Conservation (phyloP, 495 filamentous ascomycete species). For the Penicillium parvum region DNA sequence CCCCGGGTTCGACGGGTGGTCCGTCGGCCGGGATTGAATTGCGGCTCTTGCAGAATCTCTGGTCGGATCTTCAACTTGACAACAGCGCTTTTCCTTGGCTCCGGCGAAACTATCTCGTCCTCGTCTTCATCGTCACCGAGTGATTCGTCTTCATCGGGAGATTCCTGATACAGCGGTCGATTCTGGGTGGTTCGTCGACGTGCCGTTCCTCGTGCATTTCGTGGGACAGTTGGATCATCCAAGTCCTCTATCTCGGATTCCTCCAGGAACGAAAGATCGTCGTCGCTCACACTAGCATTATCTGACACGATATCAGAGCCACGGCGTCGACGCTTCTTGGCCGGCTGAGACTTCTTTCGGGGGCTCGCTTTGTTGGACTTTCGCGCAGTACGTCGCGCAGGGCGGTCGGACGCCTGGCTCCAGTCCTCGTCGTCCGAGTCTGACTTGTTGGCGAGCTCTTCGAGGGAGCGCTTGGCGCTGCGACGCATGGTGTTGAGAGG, state of each 20-base stretch:
- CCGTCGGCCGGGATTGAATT: slow-evolving; percentile 36
- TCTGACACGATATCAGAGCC: slow-evolving; percentile 65
- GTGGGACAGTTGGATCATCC: slow-evolving; percentile 59
- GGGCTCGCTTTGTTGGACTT: slow-evolving; percentile 37
- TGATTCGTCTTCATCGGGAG: slow-evolving; percentile 12
- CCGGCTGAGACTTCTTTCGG: slow-evolving; percentile 38
- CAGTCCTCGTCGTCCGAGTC: slow-evolving; percentile 83
- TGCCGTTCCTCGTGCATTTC: slow-evolving; percentile 64
- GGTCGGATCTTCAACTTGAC: slow-evolving; percentile 44
- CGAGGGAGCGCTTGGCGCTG: slow-evolving; percentile 61
- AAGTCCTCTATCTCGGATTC: slow-evolving; percentile 52
- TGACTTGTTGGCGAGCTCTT: slow-evolving; percentile 74
- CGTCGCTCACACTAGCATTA: slow-evolving; percentile 60
- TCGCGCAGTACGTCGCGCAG: slow-evolving; percentile 28
- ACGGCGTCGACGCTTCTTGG: slow-evolving; percentile 48
- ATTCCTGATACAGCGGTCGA: slow-evolving; percentile 40
- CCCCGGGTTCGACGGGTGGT: slow-evolving; percentile 58
- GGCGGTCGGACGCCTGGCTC: slow-evolving; percentile 33
- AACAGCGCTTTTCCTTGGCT: slow-evolving; percentile 32
- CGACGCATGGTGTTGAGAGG: slow-evolving; percentile 28
- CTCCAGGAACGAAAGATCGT: slow-evolving; percentile 53
- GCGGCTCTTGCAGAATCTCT: slow-evolving; percentile 27
- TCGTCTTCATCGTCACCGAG: slow-evolving; percentile 38
- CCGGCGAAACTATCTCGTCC: slow-evolving; percentile 17
- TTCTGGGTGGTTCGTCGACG: slow-evolving; percentile 57